Evolutionary conservation across 371 early-diverging fungal species (phyloP).

Genomic region (Rhizopus microsporus): DNA sequence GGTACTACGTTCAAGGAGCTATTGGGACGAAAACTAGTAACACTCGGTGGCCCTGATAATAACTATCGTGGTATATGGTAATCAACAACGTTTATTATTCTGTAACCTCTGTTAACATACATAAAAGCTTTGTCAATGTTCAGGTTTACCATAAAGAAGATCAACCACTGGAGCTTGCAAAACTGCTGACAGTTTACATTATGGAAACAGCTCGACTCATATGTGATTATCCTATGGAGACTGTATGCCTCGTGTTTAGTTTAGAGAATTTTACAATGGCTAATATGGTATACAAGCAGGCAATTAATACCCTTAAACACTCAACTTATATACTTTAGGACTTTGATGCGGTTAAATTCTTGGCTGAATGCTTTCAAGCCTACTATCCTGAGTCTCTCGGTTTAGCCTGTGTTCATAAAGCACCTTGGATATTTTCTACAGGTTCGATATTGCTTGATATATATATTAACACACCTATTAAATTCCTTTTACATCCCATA

Average conservation of each 20-base stretch:
- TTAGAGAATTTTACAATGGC: conserved; percentile 74
- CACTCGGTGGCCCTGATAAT: conserved; percentile 62
- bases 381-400: conserved; percentile 92
- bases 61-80: conserved; percentile 62
- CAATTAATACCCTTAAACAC: background rate
- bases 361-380: conserved; percentile 77
- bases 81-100: conserved; percentile 26
- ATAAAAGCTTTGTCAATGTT: conserved; percentile 60
- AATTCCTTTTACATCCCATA: conserved; percentile 5
- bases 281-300: conserved; percentile 67
- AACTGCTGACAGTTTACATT: conserved; percentile 68
- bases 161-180: conserved; percentile 56
- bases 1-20: conserved; percentile 17
- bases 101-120: background rate
- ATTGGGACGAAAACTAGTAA: conserved; percentile 17
- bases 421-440: conserved; percentile 83
- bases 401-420: conserved; percentile 75
- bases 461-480: background rate
- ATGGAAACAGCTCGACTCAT: conserved; percentile 79
- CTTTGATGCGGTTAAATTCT: conserved; percentile 77
- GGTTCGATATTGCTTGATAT: conserved; percentile 37
- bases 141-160: conserved; percentile 58
- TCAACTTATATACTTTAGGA: conserved; percentile 46
- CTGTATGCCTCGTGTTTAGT: conserved; percentile 70
- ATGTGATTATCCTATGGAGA: conserved; percentile 60